Percentiles rank a stretch among this genome's conserved stretches.
Evolutionary conservation across 2,329 filamentous ascomycete genomes (phyloP).

Genomic region (Lasiodiplodia citricola): DNA sequence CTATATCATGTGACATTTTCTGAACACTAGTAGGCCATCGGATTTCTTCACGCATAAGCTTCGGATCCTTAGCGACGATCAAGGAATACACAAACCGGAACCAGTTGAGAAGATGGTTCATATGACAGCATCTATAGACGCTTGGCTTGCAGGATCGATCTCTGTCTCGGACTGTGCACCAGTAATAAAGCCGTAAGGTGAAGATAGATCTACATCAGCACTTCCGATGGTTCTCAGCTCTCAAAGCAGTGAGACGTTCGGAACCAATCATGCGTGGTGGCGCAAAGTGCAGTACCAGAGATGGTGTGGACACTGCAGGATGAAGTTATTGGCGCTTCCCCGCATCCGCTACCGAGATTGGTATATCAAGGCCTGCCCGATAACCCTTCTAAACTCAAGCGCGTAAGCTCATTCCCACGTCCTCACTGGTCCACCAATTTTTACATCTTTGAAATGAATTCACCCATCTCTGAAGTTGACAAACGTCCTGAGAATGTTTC

Average conservation of each 20-base stretch:
- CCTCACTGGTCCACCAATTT: not conserved
- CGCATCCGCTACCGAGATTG: not conserved
- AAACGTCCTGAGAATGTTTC: not conserved
- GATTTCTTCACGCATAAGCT: not conserved
- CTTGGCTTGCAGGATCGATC: not conserved
- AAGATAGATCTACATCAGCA: not conserved
- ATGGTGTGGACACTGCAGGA: not conserved
- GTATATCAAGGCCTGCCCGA: not conserved
- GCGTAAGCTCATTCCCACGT: not conserved
- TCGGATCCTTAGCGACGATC: not conserved
- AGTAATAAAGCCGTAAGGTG: too few species aligned
- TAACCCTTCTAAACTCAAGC: not conserved
- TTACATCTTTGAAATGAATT: not conserved
- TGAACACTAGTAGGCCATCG: too few species aligned
- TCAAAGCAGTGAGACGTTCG: not conserved
- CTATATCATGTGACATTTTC: too few species aligned
- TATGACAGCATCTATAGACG: not conserved
- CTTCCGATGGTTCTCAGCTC: not conserved
- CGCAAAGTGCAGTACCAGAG: not conserved
- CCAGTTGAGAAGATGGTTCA: not conserved
- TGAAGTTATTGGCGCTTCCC: not conserved
- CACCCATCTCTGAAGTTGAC: not conserved
- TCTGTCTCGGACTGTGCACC: not conserved
- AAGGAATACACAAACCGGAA: not conserved
- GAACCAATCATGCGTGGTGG: not conserved